phyloP scores from a whole-genome alignment of 495 filamentous ascomycete genomes.

The Articulospora tetracladia region DNA sequence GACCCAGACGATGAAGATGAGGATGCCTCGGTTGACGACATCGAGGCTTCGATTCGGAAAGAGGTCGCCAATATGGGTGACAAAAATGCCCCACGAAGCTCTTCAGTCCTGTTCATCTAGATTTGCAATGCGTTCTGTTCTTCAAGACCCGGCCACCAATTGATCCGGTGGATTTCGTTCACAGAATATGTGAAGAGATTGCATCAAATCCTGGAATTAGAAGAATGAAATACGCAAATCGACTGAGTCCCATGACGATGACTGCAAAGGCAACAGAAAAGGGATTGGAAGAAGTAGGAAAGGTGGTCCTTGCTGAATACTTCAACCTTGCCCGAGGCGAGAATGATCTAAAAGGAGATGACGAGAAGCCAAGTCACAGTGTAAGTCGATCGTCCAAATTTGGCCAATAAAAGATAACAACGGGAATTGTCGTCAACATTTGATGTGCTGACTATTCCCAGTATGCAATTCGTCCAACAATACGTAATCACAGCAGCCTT shows the following conservation, averaged over 20 bases:
- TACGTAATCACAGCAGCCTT: constrained; percentile 74
- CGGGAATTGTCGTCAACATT: not conserved
- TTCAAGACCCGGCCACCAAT: constrained; percentile 64
- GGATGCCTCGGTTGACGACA: constrained; percentile 51
- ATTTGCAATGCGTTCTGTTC: constrained; percentile 74
- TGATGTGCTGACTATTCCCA: constrained; percentile 27
- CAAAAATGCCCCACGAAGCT: constrained; percentile 40
- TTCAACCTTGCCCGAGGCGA: constrained; percentile 55
- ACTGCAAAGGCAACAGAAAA: constrained; percentile 76
- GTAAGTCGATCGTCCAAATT: not conserved
- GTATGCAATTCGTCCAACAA: constrained; percentile 87
- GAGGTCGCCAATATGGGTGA: constrained; percentile 63
- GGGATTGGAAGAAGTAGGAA: constrained; percentile 68
- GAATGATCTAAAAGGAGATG: not conserved
- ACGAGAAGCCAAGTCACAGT: not conserved
- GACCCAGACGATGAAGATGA: constrained; percentile 34
- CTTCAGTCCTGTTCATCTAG: constrained; percentile 65
- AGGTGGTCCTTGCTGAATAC: constrained; percentile 62
- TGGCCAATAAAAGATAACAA: not conserved
- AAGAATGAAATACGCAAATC: constrained; percentile 71
- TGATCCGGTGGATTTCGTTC: constrained; percentile 77
- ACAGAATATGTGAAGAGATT: constrained; percentile 67
- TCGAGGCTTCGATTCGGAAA: constrained; percentile 77
- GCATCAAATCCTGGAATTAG: constrained; percentile 44
- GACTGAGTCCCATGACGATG: constrained; percentile 74